Percentiles rank a stretch among this genome's conserved stretches.
These are phyloP conservation scores for Diplodia scrobiculata DNA, from an alignment of 2,329 filamentous ascomycete species.

Conservation along the genomic window DNA sequence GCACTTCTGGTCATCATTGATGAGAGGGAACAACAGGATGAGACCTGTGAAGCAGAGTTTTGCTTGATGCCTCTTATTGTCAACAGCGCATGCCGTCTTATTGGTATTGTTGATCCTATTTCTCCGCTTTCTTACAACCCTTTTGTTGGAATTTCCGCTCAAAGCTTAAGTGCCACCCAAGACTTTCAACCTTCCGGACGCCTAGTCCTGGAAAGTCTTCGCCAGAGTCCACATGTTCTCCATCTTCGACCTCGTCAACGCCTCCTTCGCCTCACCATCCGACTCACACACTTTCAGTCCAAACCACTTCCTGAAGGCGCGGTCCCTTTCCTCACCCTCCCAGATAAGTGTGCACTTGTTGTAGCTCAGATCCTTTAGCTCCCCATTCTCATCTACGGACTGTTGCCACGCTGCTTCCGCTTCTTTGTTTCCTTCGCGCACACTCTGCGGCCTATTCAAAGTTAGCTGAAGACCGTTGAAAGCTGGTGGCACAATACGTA, in stretches of 20 bases:
- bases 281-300: conserved; percentile 85
- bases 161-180: background rate
- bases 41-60: background rate
- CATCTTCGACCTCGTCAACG: conserved; percentile 78
- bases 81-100: background rate
- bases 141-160: background rate
- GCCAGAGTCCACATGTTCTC: conserved; percentile 94
- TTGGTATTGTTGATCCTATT: background rate
- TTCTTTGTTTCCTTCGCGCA: conserved; percentile 60
- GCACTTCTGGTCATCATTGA: background rate
- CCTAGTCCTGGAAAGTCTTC: conserved; percentile 56
- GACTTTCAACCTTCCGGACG: no score
- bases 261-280: conserved; percentile 82
- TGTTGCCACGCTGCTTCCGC: conserved; percentile 72
- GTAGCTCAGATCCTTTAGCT: conserved; percentile 75
- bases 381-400: conserved; percentile 74
- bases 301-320: conserved; percentile 83
- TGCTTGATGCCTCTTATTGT: background rate
- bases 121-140: background rate
- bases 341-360: conserved; percentile 87
- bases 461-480: no score
- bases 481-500: no score
- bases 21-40: background rate
- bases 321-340: conserved; percentile 81
- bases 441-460: conserved; percentile 59